Conservation (phyloP, 768 basidiomycete genomes). For the Sporobolomyces phaffii region DNA sequence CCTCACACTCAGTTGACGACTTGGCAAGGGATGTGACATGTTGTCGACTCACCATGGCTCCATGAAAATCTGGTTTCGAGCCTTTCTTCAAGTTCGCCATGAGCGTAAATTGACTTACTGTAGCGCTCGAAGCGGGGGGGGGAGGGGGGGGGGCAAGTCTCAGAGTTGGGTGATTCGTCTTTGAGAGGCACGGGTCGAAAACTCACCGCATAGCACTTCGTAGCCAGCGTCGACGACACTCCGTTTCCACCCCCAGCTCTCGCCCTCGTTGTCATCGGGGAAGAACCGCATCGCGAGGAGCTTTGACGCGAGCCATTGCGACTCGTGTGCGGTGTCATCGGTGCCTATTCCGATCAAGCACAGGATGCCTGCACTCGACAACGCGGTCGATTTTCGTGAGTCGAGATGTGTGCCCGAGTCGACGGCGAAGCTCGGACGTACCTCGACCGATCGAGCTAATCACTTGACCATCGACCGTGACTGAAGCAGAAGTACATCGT, state of each 20-base stretch:
- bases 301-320: slow-evolving; percentile 67
- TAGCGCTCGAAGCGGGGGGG: neutral
- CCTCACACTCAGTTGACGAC: too few species aligned
- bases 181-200: neutral
- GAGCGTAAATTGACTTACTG: slow-evolving; percentile 90
- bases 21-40: too few species aligned
- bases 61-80: slow-evolving; percentile 83
- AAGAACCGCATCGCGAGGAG: slow-evolving; percentile 56
- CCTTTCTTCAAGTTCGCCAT: slow-evolving; percentile 83
- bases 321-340: slow-evolving; percentile 78
- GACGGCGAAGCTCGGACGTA: slow-evolving; percentile 3
- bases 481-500: slow-evolving; percentile 12
- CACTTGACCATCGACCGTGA: slow-evolving; percentile 20
- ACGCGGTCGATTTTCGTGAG: too few species aligned
- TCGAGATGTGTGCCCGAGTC: neutral
- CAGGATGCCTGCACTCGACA: neutral
- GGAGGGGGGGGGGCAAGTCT: too few species aligned
- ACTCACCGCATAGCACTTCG: slow-evolving; percentile 72
- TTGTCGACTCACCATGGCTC: slow-evolving; percentile 63
- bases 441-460: slow-evolving; percentile 25
- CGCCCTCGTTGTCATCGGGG: slow-evolving; percentile 40
- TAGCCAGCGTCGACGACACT: slow-evolving; percentile 82
- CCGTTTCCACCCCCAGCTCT: slow-evolving; percentile 71
- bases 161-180: too few species aligned
- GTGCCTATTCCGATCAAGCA: slow-evolving; percentile 31